These are phyloP conservation scores for Saturnispora ahearnii DNA, from an alignment of 805 yeast species.

Conservation along the genomic window DNA sequence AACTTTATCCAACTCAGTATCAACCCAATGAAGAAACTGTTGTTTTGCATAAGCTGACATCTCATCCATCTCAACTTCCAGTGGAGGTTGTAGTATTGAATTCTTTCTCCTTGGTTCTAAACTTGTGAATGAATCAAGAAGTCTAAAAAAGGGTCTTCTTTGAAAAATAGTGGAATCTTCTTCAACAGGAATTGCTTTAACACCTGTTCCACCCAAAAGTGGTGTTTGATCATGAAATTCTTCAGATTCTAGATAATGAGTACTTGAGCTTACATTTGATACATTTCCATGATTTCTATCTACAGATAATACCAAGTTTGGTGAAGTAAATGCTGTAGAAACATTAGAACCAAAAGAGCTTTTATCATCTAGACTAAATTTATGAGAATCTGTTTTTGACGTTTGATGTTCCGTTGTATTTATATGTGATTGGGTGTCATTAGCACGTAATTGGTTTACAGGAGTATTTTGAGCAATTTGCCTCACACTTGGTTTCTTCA, in stretches of 20 bases:
- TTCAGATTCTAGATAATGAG: background rate
- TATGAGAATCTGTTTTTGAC: background rate
- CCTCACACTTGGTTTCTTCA: slow-evolving; percentile 13
- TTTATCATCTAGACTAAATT: background rate
- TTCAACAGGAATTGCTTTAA: background rate
- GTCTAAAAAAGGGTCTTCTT: background rate
- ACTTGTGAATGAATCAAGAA: background rate
- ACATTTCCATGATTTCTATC: background rate
- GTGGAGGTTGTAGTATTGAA: background rate
- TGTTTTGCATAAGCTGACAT: slow-evolving; percentile 30
- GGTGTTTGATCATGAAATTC: background rate
- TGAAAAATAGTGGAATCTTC: background rate
- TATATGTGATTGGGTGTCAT: background rate
- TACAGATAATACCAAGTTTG: background rate
- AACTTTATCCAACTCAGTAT: slow-evolving; percentile 49
- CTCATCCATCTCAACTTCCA: slow-evolving; percentile 24
- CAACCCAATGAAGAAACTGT: slow-evolving; percentile 61
- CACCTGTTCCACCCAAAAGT: background rate
- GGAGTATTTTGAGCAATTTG: background rate
- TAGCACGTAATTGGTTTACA: background rate
- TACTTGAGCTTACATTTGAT: too few relatives aligned
- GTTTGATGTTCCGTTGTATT: background rate
- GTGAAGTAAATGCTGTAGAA: background rate
- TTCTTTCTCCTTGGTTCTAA: background rate
- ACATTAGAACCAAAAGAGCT: background rate